These are phyloP conservation scores for Tulasnella sp. DNA, from an alignment of 768 basidiomycete species.

Conservation along the genomic window DNA sequence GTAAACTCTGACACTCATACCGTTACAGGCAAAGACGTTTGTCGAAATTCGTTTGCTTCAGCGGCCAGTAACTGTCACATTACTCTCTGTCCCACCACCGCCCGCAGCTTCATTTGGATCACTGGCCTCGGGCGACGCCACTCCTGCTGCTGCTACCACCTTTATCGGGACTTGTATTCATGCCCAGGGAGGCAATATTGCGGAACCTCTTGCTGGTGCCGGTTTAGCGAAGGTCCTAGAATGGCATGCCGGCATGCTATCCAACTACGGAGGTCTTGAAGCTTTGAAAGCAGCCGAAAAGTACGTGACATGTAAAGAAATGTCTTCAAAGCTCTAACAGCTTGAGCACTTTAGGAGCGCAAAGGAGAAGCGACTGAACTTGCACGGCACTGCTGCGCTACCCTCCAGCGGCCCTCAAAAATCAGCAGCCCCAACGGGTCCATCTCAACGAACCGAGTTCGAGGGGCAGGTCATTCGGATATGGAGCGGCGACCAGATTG, in stretches of 20 bases:
- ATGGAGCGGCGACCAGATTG: slow-evolving; percentile 88
- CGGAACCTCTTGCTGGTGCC: slow-evolving; percentile 75
- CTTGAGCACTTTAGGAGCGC: slow-evolving; percentile 40
- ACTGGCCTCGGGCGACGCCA: slow-evolving; percentile 42
- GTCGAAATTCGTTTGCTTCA: slow-evolving; percentile 84
- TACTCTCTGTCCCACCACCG: slow-evolving; percentile 74
- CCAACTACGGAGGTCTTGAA: slow-evolving; percentile 79
- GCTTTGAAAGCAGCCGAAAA: slow-evolving; percentile 80
- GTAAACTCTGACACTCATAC: not conserved
- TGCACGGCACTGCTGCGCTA: slow-evolving; percentile 48
- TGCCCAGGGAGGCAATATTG: slow-evolving; percentile 84
- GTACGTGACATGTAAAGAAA: slow-evolving; percentile 25
- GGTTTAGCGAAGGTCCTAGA: slow-evolving; percentile 91
- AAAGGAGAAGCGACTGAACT: slow-evolving; percentile 64
- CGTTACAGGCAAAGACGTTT: slow-evolving; percentile 78
- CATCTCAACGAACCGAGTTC: slow-evolving; percentile 41
- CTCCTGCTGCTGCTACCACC: slow-evolving; percentile 62
- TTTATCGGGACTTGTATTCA: slow-evolving; percentile 91
- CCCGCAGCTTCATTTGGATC: slow-evolving; percentile 73
- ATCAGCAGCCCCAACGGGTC: slow-evolving; percentile 39
- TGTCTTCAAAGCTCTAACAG: not conserved
- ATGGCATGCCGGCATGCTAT: slow-evolving; percentile 96
- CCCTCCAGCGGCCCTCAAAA: slow-evolving; percentile 35
- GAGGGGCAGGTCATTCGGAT: slow-evolving; percentile 80
- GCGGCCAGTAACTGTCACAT: slow-evolving; percentile 67